Evolutionary conservation across 805 yeast genomes (phyloP), one percentile per base, ranked within the genome.

Genomic region (Ogataea nonfermentans): DNA sequence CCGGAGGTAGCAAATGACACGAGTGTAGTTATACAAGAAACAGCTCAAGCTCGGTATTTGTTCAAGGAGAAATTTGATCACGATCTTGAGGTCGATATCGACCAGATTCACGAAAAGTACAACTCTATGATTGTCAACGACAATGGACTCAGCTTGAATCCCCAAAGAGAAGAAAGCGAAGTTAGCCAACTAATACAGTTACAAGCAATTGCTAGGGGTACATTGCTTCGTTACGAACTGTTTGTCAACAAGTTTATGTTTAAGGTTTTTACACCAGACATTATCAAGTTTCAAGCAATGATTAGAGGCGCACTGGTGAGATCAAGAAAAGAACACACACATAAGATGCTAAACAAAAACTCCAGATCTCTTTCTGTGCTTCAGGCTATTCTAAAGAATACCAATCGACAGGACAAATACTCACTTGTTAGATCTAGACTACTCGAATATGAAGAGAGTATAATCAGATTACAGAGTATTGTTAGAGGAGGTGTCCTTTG

Each of bases 191-290:
- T 58, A 24, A 43, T 61, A 17, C 66, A 63, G 40, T 63, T 89
- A 12, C 96, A 89, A 57, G 76, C 93, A 0, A 62, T 79, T 16
- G 73, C 85, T 12, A 68, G 87, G 48, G 95, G 93, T 13, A 79
- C 85, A 0, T 67, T 78, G 28, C 65, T 76, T 40, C 71, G 96
- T 37, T 84, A 81, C 55, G 63, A 65, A 14, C 66, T 80, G 65
- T 79, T 78, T 57, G 82, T 84, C 24, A 74, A 76, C 48, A 71
- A 70, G 41, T 80, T 81, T 43, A 71, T 84, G 67, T 55, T 84
- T 20, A 74, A 71, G 43, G 73, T 84, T 1, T 77, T 76, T 49
- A 70, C 70, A 6, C 73, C 71, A 9, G 76, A 74, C 15, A 54
- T 82, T 15, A 59, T 71, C 2, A 57, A 54, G 8, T 61, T 83